Conservation (phyloP, 352 stramenopile genomes). For the Phytopythium cucurbitacearum region DNA sequence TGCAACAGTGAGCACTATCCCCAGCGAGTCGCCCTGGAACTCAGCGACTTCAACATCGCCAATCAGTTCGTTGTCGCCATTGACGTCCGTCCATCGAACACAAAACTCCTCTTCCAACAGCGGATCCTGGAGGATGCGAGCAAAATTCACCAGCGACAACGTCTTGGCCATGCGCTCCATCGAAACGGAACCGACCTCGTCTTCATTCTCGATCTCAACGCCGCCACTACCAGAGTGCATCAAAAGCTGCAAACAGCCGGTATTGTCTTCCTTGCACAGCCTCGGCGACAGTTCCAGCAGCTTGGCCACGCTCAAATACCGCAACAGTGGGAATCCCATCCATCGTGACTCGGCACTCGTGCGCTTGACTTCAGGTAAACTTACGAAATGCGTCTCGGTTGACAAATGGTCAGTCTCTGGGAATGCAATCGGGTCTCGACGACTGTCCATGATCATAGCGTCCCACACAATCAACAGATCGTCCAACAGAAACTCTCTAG, state of each 20-base stretch:
- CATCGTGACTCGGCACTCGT: slow-evolving; percentile 11
- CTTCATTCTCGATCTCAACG: too few species aligned
- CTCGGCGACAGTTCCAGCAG: slow-evolving; percentile 50
- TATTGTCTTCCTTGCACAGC: slow-evolving; percentile 56
- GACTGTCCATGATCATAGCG: slow-evolving; percentile 51
- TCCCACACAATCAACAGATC: slow-evolving; percentile 66
- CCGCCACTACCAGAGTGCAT: slow-evolving; percentile 38
- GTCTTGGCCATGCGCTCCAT: too few species aligned
- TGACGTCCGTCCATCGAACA: too few species aligned
- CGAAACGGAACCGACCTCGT: too few species aligned
- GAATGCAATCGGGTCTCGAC: slow-evolving; percentile 29
- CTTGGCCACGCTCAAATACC: slow-evolving; percentile 64
- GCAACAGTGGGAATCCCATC: slow-evolving; percentile 64
- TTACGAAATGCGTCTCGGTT: slow-evolving; percentile 3
- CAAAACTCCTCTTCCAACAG: too few species aligned
- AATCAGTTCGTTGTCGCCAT: too few species aligned
- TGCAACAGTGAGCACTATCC: slow-evolving; percentile 62
- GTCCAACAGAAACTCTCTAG: slow-evolving; percentile 67
- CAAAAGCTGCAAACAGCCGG: slow-evolving; percentile 62
- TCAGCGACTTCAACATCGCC: slow-evolving; percentile 44
- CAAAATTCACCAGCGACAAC: too few species aligned
- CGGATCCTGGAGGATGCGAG: too few species aligned
- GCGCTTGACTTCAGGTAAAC: too few species aligned
- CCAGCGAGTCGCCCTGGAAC: slow-evolving; percentile 60
- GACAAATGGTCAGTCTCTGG: slow-evolving; percentile 7